A percentile compares a stretch with the other conserved stretches of the same genome.
phyloP scores from a whole-genome alignment of 1,284 basidiomycete species.

The Melampsora larici-populina region DNA sequence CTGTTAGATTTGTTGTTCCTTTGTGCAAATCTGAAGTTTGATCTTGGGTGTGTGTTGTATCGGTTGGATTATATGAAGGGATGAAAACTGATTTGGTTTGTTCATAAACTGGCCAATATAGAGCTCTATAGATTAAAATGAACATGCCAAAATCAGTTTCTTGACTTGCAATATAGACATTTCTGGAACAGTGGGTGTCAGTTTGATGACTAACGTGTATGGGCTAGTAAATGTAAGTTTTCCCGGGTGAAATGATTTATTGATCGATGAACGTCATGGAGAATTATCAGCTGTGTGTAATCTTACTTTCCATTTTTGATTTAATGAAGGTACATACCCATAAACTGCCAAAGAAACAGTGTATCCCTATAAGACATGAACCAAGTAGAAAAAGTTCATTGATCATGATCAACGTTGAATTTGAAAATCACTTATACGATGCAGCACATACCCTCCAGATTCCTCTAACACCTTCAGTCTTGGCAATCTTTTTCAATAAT shows the following conservation, averaged over 20 bases:
- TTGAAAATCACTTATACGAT: background rate
- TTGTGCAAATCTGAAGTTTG: background rate
- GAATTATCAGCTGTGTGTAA: no score
- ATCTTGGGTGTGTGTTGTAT: background rate
- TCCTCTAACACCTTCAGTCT: background rate
- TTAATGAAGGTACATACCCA: background rate
- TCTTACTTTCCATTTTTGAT: background rate
- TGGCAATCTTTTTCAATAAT: slow-evolving; percentile 4
- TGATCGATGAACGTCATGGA: no score
- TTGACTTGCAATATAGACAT: no score
- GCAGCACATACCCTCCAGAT: background rate
- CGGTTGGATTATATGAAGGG: background rate
- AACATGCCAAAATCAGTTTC: no score
- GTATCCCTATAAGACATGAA: background rate
- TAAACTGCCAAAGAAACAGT: background rate
- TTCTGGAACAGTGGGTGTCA: no score
- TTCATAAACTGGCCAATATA: slow-evolving; percentile 7
- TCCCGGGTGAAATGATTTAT: no score
- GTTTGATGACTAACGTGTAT: background rate
- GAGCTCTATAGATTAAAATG: background rate
- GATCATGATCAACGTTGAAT: background rate
- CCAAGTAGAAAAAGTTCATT: background rate
- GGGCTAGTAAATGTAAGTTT: background rate
- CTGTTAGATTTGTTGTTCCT: background rate
- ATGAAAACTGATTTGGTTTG: slow-evolving; percentile 1